phyloP scores from a whole-genome alignment of 352 stramenopile species.

The Phytopythium ostracodes region DNA sequence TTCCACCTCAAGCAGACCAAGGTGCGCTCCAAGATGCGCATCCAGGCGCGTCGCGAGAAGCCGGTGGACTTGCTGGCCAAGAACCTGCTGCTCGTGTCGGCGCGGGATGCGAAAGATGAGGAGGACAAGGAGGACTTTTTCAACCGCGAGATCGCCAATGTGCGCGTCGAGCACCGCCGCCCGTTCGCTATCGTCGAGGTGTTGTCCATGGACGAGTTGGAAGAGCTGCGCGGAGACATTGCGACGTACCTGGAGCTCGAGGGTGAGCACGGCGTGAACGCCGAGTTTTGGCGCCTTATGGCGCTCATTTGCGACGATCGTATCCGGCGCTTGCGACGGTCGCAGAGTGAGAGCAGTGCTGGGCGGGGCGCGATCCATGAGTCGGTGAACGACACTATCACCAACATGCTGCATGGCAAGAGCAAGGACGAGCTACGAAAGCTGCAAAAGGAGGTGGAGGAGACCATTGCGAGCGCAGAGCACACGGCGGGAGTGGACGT shows the following conservation, averaged over 20 bases:
- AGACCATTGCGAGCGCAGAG: slow-evolving; percentile 56
- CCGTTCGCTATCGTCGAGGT: slow-evolving; percentile 73
- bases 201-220: slow-evolving; percentile 74
- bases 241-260: slow-evolving; percentile 88
- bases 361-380: slow-evolving; percentile 81
- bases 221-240: slow-evolving; percentile 87
- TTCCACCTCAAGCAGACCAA: slow-evolving; percentile 95
- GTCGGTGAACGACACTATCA: slow-evolving; percentile 84
- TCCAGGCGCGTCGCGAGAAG: slow-evolving; percentile 90
- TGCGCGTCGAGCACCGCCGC: slow-evolving; percentile 78
- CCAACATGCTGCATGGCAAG: slow-evolving; percentile 89
- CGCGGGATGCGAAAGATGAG: slow-evolving; percentile 61
- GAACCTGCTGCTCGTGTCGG: slow-evolving; percentile 96
- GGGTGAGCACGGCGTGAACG: slow-evolving; percentile 41
- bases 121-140: slow-evolving; percentile 34
- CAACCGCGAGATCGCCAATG: slow-evolving; percentile 31
- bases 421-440: slow-evolving; percentile 36
- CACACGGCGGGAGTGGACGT: slow-evolving; percentile 79
- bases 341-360: slow-evolving; percentile 66
- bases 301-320: slow-evolving; percentile 74
- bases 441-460: slow-evolving; percentile 57
- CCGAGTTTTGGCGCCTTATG: slow-evolving; percentile 88
- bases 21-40: slow-evolving; percentile 88
- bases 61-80: slow-evolving; percentile 97
- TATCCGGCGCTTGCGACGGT: slow-evolving; percentile 45